phyloP scores from a whole-genome alignment of 2,329 filamentous ascomycete genomes.

The Periconia sp. region DNA sequence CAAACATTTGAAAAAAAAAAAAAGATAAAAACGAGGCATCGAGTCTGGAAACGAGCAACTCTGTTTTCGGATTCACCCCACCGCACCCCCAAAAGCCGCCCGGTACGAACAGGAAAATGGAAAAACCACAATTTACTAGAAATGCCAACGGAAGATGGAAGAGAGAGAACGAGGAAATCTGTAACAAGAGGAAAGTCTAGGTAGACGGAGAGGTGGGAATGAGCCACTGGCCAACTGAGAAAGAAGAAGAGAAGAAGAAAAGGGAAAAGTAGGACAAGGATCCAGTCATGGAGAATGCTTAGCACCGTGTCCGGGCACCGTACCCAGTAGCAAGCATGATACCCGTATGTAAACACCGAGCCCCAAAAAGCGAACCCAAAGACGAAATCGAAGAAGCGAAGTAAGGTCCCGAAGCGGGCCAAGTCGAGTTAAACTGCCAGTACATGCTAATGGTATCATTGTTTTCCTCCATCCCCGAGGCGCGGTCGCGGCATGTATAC shows the following conservation, averaged over 20 bases:
- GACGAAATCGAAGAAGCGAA: constrained; percentile 22
- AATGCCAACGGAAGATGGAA: too few relatives aligned
- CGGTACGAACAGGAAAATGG: too few relatives aligned
- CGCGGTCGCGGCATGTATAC: constrained; percentile 10
- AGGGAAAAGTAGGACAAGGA: constrained; percentile 10
- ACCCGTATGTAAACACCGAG: constrained; percentile 34
- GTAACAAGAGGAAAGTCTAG: not conserved
- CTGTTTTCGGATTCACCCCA: too few relatives aligned
- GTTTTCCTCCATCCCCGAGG: constrained; percentile 19
- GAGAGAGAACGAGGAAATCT: too few relatives aligned
- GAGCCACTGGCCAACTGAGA: not conserved
- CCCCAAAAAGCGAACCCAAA: constrained; percentile 27
- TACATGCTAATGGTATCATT: constrained; percentile 40
- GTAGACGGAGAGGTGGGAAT: not conserved
- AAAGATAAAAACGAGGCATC: too few relatives aligned
- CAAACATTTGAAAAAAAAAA: too few relatives aligned
- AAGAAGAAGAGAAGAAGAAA: not conserved
- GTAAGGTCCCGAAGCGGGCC: constrained; percentile 13
- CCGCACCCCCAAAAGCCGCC: too few relatives aligned
- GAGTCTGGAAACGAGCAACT: too few relatives aligned
- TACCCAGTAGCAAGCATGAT: constrained; percentile 29
- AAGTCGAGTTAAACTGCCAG: constrained; percentile 30
- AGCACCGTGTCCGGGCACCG: constrained; percentile 20
- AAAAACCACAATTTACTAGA: too few relatives aligned
- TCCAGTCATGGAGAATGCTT: constrained; percentile 14